Evolutionary conservation across 169 alveolate genomes (phyloP).

Genomic region (Plasmodium gallinaceum): DNA sequence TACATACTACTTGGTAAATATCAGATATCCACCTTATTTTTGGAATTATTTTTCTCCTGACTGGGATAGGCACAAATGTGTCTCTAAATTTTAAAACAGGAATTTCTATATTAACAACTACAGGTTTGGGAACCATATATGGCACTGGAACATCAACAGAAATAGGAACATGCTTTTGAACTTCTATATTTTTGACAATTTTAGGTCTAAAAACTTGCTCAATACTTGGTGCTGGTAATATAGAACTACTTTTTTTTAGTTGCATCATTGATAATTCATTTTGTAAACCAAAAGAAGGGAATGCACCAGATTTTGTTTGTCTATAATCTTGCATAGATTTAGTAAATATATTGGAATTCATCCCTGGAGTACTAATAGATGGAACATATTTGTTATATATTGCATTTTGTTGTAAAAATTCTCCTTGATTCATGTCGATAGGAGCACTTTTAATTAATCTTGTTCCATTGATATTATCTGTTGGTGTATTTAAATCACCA

Average conservation of each 20-base stretch:
- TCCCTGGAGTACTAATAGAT: slow-evolving; percentile 14
- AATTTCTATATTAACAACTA: slow-evolving; percentile 90
- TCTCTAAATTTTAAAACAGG: slow-evolving; percentile 90
- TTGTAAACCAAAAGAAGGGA: slow-evolving; percentile 27
- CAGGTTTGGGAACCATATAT: slow-evolving; percentile 90
- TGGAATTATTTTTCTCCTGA: slow-evolving; percentile 88
- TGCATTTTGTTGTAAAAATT: neutral
- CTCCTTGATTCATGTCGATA: slow-evolving; percentile 6
- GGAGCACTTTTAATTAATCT: slow-evolving; percentile 24
- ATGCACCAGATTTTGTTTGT: slow-evolving; percentile 46
- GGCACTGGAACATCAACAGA: slow-evolving; percentile 91
- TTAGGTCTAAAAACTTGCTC: slow-evolving; percentile 87
- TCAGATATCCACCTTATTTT: slow-evolving; percentile 89
- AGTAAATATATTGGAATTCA: slow-evolving; percentile 40
- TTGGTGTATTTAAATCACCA: slow-evolving; percentile 3
- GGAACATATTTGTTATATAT: neutral
- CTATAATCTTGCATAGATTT: slow-evolving; percentile 78
- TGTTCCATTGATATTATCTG: slow-evolving; percentile 27
- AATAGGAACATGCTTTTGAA: slow-evolving; percentile 87
- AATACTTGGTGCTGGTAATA: slow-evolving; percentile 56
- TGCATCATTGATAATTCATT: slow-evolving; percentile 19
- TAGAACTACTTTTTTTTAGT: slow-evolving; percentile 18
- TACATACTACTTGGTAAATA: slow-evolving; percentile 89
- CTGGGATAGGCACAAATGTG: slow-evolving; percentile 90
- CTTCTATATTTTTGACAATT: slow-evolving; percentile 83